Evolutionary conservation across 1,284 basidiomycete species (phyloP).

Genomic region (Cryptococcus hybrid): DNA sequence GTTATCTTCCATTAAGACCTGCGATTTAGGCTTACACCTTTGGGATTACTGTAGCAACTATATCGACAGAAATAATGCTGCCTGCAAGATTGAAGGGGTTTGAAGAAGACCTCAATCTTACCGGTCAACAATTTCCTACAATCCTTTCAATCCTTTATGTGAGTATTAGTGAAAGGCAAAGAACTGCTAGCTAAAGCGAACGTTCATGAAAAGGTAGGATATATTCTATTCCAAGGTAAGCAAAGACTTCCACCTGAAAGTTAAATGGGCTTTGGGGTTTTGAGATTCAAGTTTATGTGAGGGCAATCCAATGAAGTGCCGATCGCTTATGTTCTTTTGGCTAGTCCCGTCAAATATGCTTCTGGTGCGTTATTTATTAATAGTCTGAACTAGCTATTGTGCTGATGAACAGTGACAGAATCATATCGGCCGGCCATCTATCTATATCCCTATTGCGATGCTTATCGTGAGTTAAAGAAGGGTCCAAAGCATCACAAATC

Average conservation of each 20-base stretch:
- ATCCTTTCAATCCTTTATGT: slow-evolving; percentile 39
- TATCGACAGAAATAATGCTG: slow-evolving; percentile 43
- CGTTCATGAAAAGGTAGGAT: slow-evolving; percentile 43
- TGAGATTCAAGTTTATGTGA: slow-evolving; percentile 1
- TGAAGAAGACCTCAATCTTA: slow-evolving; percentile 36
- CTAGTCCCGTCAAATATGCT: slow-evolving; percentile 45
- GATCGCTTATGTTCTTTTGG: background rate
- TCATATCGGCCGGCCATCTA: slow-evolving; percentile 66
- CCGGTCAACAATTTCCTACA: slow-evolving; percentile 27
- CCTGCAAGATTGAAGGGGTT: slow-evolving; percentile 31
- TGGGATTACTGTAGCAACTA: slow-evolving; percentile 15
- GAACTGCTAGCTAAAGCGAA: background rate
- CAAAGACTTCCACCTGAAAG: background rate
- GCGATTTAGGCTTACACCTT: too few species aligned
- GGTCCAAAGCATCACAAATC: background rate
- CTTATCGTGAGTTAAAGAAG: slow-evolving; percentile 25
- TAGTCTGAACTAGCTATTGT: background rate
- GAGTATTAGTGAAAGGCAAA: background rate
- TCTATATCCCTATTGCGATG: slow-evolving; percentile 72
- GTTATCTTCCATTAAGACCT: too few species aligned
- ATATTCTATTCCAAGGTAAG: slow-evolving; percentile 66
- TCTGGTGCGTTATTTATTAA: slow-evolving; percentile 11
- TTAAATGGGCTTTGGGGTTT: too few species aligned
- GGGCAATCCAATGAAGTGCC: too few species aligned
- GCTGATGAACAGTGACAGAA: slow-evolving; percentile 51